phyloP scores from a whole-genome alignment of 768 basidiomycete genomes.

The Kockovaella imperatae region DNA sequence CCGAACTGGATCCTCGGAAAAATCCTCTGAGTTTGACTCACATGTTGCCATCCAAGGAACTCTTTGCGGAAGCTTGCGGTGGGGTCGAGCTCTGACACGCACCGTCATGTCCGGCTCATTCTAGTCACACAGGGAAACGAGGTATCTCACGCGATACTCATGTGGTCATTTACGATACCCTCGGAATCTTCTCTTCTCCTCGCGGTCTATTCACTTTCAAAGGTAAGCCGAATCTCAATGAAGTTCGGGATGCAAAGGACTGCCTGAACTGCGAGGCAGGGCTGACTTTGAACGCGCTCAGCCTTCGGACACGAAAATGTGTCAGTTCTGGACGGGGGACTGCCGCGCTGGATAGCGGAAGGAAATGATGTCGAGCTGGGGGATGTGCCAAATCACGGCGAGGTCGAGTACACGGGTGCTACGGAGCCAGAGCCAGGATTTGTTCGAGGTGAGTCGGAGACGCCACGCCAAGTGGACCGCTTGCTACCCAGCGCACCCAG shows the following conservation, averaged over 20 bases:
- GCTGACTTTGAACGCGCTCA: slow-evolving; percentile 12
- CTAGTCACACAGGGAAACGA: slow-evolving; percentile 54
- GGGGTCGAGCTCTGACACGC: slow-evolving; percentile 45
- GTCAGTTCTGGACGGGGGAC: slow-evolving; percentile 85
- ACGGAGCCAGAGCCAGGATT: slow-evolving; percentile 11
- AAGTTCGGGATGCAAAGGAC: neutral
- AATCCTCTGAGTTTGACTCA: slow-evolving; percentile 78
- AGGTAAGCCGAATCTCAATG: slow-evolving; percentile 18
- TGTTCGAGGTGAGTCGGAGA: slow-evolving; percentile 23
- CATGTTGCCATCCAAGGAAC: slow-evolving; percentile 73
- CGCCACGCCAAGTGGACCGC: neutral
- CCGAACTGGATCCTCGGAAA: slow-evolving; percentile 50
- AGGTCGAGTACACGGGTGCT: slow-evolving; percentile 12
- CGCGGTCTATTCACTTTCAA: slow-evolving; percentile 91
- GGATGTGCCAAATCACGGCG: slow-evolving; percentile 10
- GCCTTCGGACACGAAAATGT: slow-evolving; percentile 80
- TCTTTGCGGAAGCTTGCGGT: slow-evolving; percentile 77
- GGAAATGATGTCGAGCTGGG: slow-evolving; percentile 45
- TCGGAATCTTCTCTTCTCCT: slow-evolving; percentile 86
- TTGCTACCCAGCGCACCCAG: slow-evolving; percentile 46
- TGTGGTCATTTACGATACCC: slow-evolving; percentile 83
- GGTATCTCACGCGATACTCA: slow-evolving; percentile 68
- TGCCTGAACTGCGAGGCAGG: too few species aligned
- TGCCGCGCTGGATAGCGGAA: slow-evolving; percentile 70
- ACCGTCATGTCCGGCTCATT: too few species aligned